These are phyloP conservation scores for Epicoccum sorghinum DNA, from an alignment of 2,329 filamentous ascomycete genomes.

Conservation along the genomic window DNA sequence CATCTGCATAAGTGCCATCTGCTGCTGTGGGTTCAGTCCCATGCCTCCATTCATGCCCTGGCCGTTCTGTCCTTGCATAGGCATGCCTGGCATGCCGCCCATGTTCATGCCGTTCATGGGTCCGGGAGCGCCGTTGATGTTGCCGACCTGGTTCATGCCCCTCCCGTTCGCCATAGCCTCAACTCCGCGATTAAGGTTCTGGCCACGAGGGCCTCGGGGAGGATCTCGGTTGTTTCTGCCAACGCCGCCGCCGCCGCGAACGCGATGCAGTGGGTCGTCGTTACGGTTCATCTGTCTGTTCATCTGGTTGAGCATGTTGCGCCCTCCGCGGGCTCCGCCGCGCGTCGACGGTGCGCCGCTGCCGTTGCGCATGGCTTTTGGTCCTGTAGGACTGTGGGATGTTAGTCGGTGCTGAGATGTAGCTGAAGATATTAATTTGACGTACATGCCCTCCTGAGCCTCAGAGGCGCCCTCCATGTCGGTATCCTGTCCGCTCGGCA, in stretches of 20 bases:
- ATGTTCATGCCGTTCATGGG: constrained; percentile 40
- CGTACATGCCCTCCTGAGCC: constrained; percentile 53
- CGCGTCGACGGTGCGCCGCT: constrained; percentile 44
- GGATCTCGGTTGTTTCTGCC: constrained; percentile 82
- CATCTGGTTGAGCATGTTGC: constrained; percentile 84
- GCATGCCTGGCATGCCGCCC: constrained; percentile 42
- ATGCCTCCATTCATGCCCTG: constrained; percentile 49
- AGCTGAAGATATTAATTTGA: constrained; percentile 11
- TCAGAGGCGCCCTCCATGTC: constrained; percentile 71
- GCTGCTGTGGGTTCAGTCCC: constrained; percentile 68
- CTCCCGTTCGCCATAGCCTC: constrained; percentile 48
- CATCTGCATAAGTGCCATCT: constrained; percentile 76
- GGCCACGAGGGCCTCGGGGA: constrained; percentile 72
- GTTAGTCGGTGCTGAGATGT: constrained; percentile 24
- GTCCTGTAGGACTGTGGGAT: constrained; percentile 84
- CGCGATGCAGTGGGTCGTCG: constrained; percentile 78
- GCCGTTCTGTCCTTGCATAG: constrained; percentile 49
- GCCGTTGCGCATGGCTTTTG: constrained; percentile 89
- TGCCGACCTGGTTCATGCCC: constrained; percentile 41
- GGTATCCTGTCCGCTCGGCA: constrained; percentile 60
- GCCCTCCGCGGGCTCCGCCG: constrained; percentile 62
- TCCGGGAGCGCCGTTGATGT: constrained; percentile 41
- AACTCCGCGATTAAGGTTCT: constrained; percentile 42
- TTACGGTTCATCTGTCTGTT: constrained; percentile 81
- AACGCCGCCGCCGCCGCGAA: constrained; percentile 73